Conservation (phyloP, 108 stramenopile species). For the Stephanodiscus minutulus region DNA sequence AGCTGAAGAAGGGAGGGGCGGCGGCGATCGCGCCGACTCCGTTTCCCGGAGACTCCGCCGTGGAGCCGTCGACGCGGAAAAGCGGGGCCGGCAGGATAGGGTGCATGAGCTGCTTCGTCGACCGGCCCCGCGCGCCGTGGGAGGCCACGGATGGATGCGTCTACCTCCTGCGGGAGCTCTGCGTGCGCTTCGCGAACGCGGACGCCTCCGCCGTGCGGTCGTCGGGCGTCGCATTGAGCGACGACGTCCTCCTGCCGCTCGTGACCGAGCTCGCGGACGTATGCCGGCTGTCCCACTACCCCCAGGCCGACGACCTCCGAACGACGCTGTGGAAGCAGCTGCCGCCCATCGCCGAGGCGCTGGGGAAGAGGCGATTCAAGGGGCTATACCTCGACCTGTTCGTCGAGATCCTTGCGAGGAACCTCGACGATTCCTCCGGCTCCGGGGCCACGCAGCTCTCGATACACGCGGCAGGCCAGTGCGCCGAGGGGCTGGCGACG, state of each 20-base stretch:
- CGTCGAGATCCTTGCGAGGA: slow-evolving; percentile 71
- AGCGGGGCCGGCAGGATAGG: slow-evolving; percentile 81
- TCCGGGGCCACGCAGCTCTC: slow-evolving; percentile 74
- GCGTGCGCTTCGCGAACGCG: slow-evolving; percentile 50
- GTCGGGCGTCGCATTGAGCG: slow-evolving; percentile 37
- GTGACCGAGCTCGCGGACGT: slow-evolving; percentile 78
- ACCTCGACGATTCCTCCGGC: slow-evolving; percentile 60
- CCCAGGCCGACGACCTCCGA: slow-evolving; percentile 80
- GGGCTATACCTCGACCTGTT: slow-evolving; percentile 77
- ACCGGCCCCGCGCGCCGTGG: slow-evolving; percentile 92
- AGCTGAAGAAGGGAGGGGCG: slow-evolving; percentile 82
- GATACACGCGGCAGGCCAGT: slow-evolving; percentile 79
- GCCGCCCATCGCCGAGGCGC: slow-evolving; percentile 71
- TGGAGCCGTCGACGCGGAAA: too few species aligned
- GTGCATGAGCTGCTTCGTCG: slow-evolving; percentile 77
- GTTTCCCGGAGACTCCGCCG: too few species aligned
- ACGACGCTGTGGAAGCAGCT: slow-evolving; percentile 82
- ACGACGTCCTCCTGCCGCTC: slow-evolving; percentile 66
- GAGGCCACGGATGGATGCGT: slow-evolving; percentile 95
- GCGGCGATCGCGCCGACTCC: too few species aligned
- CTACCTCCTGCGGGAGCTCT: slow-evolving; percentile 84
- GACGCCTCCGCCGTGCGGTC: slow-evolving; percentile 49
- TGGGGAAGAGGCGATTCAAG: slow-evolving; percentile 86
- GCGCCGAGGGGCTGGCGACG: slow-evolving; percentile 76
- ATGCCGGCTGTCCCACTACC: slow-evolving; percentile 82